A percentile compares a stretch with the other conserved stretches of the same genome.
Evolutionary conservation across 208 protist species (phyloP).

Genomic region (Leishmania arabica): DNA sequence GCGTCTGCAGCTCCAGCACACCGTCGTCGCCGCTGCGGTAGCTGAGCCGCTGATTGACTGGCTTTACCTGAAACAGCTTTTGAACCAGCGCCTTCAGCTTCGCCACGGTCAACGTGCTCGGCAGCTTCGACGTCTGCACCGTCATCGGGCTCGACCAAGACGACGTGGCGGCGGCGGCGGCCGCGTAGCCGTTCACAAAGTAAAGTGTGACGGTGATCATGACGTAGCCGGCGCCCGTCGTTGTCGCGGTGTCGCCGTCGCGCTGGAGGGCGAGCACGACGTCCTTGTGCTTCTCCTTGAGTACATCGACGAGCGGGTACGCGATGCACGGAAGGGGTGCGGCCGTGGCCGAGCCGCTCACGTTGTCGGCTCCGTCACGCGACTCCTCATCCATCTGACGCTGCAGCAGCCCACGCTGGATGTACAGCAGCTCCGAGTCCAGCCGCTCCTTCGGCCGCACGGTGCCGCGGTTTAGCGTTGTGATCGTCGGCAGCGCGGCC

Average conservation of each 20-base stretch:
- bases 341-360: neutral
- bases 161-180: neutral
- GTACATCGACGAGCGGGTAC: constrained; percentile 63
- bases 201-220: constrained; percentile 74
- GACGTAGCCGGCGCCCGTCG: constrained; percentile 53
- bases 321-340: neutral
- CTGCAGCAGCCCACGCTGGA: constrained; percentile 77
- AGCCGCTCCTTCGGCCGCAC: constrained; percentile 83
- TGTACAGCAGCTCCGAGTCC: constrained; percentile 88
- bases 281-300: constrained; percentile 86
- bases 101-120: constrained; percentile 74
- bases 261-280: constrained; percentile 77
- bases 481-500: constrained; percentile 76
- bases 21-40: constrained; percentile 69
- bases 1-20: constrained; percentile 51
- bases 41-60: constrained; percentile 57
- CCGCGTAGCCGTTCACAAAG: constrained; percentile 52
- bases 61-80: constrained; percentile 71
- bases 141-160: neutral
- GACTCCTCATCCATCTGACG: constrained; percentile 23
- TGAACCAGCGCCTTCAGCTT: constrained; percentile 82
- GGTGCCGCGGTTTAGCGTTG: constrained; percentile 73
- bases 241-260: constrained; percentile 71
- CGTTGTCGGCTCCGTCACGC: neutral
- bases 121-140: constrained; percentile 46